Conservation (phyloP, 495 filamentous ascomycete species). For the Umbilicaria muhlenbergii region DNA sequence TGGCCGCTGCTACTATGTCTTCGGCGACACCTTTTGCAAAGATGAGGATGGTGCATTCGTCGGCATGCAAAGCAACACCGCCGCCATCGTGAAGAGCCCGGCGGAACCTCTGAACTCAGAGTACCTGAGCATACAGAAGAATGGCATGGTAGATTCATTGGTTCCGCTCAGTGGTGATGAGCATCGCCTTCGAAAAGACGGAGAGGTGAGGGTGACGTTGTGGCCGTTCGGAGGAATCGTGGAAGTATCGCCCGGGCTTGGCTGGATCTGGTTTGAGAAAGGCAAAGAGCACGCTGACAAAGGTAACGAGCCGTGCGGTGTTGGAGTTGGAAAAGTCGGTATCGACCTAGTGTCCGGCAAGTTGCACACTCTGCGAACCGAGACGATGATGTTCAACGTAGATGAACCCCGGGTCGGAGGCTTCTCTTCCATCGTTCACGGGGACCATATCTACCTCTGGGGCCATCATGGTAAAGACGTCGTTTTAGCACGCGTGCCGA, state of each 20-base stretch:
- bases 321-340: constrained; percentile 8
- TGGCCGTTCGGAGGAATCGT: constrained; percentile 14
- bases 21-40: constrained; percentile 17
- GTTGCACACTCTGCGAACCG: constrained; percentile 1
- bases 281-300: constrained; percentile 1
- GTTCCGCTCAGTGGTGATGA: constrained; percentile 4
- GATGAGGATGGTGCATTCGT: constrained; percentile 11
- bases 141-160: constrained; percentile 6
- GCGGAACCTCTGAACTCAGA: constrained; percentile 2
- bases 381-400: constrained; percentile 1
- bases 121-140: constrained; percentile 2
- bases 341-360: not conserved
- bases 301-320: constrained; percentile 3
- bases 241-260: constrained; percentile 7
- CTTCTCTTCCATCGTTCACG: constrained; percentile 8
- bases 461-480: constrained; percentile 11
- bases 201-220: constrained; percentile 7
- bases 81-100: constrained; percentile 3
- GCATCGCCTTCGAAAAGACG: constrained; percentile 4
- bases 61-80: constrained; percentile 13
- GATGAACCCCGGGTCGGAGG: constrained; percentile 14
- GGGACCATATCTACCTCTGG: constrained; percentile 11
- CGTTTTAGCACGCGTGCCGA: constrained; percentile 11
- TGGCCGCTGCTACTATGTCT: constrained; percentile 8
- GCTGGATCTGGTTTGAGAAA: constrained; percentile 13